Evolutionary conservation across 495 filamentous ascomycete species (phyloP).

Genomic region (Aspergillus conjunctus): DNA sequence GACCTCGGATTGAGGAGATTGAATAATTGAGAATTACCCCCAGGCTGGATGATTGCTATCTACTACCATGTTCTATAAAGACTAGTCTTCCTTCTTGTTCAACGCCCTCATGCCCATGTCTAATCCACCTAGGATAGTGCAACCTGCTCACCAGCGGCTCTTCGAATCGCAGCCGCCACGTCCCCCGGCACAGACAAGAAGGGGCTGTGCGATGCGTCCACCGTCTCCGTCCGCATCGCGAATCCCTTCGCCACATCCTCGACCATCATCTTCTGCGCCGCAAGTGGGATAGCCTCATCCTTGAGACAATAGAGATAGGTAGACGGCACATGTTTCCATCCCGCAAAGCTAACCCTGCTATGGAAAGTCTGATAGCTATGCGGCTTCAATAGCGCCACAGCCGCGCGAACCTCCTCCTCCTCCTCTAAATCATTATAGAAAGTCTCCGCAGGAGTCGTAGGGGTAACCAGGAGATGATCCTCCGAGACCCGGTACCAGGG

Average conservation of each 20-base stretch:
- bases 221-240: slow-evolving; percentile 24
- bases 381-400: slow-evolving; percentile 16
- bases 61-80: too few species aligned
- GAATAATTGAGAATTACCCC: slow-evolving; percentile 42
- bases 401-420: background rate
- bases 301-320: slow-evolving; percentile 52
- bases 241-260: slow-evolving; percentile 20
- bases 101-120: too few species aligned
- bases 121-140: too few species aligned
- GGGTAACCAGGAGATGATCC: slow-evolving; percentile 7
- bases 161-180: slow-evolving; percentile 21
- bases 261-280: slow-evolving; percentile 40
- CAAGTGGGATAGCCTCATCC: slow-evolving; percentile 41
- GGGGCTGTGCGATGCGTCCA: slow-evolving; percentile 37
- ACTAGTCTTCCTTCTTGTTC: too few species aligned
- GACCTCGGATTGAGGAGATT: slow-evolving; percentile 56
- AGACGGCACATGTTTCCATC: slow-evolving; percentile 48
- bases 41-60: too few species aligned
- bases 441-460: background rate
- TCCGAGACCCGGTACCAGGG: slow-evolving; percentile 21
- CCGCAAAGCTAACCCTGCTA: slow-evolving; percentile 39
- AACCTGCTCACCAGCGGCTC: slow-evolving; percentile 21
- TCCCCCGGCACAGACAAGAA: slow-evolving; percentile 30
- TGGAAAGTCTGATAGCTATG: slow-evolving; percentile 23
- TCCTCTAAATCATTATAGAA: slow-evolving; percentile 10